These are phyloP conservation scores for Cytospora piceae DNA, from an alignment of 2,329 filamentous ascomycete species.

Conservation along the genomic window DNA sequence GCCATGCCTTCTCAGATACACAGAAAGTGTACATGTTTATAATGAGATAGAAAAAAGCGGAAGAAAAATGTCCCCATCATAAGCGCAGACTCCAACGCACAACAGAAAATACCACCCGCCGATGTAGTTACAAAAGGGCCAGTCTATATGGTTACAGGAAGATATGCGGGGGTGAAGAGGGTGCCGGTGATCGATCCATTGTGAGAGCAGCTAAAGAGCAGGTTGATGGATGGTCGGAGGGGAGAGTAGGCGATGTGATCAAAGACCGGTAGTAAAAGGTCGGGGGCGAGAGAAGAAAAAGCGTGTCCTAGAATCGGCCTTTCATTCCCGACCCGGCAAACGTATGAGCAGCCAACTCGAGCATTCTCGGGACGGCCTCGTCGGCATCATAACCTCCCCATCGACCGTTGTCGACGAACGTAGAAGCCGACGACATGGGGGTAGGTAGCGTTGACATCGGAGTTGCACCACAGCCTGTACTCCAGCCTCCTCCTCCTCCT, in stretches of 20 bases:
- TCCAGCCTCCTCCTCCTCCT: neutral
- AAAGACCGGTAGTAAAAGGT: neutral
- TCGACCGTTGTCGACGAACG: constrained; percentile 16
- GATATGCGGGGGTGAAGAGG: neutral
- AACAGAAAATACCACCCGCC: neutral
- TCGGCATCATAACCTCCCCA: constrained; percentile 9
- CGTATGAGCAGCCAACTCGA: constrained; percentile 19
- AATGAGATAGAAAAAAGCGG: neutral
- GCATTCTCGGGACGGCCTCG: constrained; percentile 15
- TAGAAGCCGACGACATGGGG: constrained; percentile 20
- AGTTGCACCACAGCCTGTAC: neutral
- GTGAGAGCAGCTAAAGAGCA: neutral
- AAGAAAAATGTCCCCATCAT: neutral
- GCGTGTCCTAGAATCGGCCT: neutral
- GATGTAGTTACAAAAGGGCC: neutral
- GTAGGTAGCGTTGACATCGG: neutral
- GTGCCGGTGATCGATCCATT: neutral
- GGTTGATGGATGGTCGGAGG: neutral
- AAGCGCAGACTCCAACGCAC: neutral
- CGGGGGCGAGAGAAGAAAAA: neutral
- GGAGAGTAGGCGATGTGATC: neutral
- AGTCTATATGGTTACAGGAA: neutral
- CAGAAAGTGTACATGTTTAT: neutral
- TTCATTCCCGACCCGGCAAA: constrained; percentile 15
- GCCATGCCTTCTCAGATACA: constrained; percentile 14